Evolutionary conservation across 2,329 filamentous ascomycete species (phyloP).

Genomic region (Chrysoporthe cubensis): DNA sequence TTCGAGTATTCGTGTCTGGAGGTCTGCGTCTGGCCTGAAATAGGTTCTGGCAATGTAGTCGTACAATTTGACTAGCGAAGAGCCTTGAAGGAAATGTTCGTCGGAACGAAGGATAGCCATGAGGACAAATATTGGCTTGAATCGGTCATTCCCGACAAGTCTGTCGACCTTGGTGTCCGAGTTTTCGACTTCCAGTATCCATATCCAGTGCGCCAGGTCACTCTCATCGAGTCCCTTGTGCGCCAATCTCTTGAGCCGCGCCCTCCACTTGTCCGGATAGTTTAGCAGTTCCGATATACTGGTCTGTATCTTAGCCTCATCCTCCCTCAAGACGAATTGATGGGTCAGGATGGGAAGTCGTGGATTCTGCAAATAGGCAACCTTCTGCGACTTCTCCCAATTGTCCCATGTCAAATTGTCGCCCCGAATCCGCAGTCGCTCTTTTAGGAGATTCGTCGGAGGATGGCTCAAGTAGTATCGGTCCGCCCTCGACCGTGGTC

Average conservation of each 20-base stretch:
- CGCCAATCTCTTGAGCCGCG: conserved; percentile 37
- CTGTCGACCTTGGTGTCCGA: conserved; percentile 43
- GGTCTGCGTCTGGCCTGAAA: conserved; percentile 24
- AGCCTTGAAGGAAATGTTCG: conserved; percentile 37
- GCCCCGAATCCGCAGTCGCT: conserved; percentile 5
- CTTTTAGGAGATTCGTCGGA: conserved; percentile 21
- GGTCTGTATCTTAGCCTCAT: conserved; percentile 31
- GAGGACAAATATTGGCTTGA: conserved; percentile 46
- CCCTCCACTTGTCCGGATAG: conserved; percentile 37
- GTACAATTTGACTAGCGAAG: conserved; percentile 40
- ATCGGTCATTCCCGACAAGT: conserved; percentile 39
- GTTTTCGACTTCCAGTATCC: conserved; percentile 43
- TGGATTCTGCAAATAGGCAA: conserved; percentile 32
- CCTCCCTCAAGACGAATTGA: conserved; percentile 33
- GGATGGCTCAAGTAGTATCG: conserved; percentile 3
- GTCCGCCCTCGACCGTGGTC: background rate
- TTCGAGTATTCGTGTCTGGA: conserved; percentile 19
- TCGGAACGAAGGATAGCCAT: conserved; percentile 42
- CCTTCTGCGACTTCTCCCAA: conserved; percentile 17
- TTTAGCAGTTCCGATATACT: conserved; percentile 31
- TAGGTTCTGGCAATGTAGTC: conserved; percentile 38
- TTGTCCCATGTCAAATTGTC: conserved; percentile 13
- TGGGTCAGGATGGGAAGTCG: conserved; percentile 35
- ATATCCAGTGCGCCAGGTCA: conserved; percentile 46
- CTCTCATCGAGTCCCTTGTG: conserved; percentile 39